Evolutionary conservation across 306 rosid species (phyloP).

Genomic region (Trifolium pratense): DNA sequence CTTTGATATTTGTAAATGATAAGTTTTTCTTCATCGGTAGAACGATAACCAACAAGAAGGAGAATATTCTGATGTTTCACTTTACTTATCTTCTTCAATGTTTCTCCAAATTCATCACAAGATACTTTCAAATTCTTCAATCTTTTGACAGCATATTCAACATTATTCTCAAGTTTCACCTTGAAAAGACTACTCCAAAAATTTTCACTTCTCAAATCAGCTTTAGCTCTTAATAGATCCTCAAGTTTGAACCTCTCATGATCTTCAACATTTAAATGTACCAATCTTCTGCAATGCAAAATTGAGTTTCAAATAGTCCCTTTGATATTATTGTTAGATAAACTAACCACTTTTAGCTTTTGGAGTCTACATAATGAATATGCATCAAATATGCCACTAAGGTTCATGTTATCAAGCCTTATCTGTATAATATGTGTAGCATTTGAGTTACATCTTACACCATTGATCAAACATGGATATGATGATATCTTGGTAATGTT

Average conservation of each 20-base stretch:
- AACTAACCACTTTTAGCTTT: conserved; percentile 46
- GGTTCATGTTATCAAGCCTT: conserved; percentile 46
- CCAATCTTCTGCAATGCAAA: conserved; percentile 55
- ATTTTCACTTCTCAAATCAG: conserved; percentile 63
- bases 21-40: conserved; percentile 65
- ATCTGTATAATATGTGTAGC: conserved; percentile 36
- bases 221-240: conserved; percentile 67
- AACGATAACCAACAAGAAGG: conserved; percentile 63
- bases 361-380: conserved; percentile 45
- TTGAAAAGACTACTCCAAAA: conserved; percentile 69
- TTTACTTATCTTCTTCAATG: conserved; percentile 55
- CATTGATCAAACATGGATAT: conserved; percentile 45
- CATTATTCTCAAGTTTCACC: conserved; percentile 59
- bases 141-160: conserved; percentile 69
- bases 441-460: conserved; percentile 44
- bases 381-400: conserved; percentile 45
- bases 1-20: conserved; percentile 71
- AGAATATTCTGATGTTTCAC: conserved; percentile 73
- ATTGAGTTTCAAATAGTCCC: conserved; percentile 49
- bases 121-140: conserved; percentile 70
- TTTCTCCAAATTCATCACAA: conserved; percentile 60
- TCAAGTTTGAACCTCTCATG: conserved; percentile 66
- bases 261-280: conserved; percentile 62
- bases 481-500: conserved; percentile 31
- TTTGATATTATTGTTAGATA: conserved; percentile 46